Evolutionary conservation across 2,329 filamentous ascomycete species (phyloP), one percentile per base, ranked within the genome.

Genomic region (Fusarium nygamai): DNA sequence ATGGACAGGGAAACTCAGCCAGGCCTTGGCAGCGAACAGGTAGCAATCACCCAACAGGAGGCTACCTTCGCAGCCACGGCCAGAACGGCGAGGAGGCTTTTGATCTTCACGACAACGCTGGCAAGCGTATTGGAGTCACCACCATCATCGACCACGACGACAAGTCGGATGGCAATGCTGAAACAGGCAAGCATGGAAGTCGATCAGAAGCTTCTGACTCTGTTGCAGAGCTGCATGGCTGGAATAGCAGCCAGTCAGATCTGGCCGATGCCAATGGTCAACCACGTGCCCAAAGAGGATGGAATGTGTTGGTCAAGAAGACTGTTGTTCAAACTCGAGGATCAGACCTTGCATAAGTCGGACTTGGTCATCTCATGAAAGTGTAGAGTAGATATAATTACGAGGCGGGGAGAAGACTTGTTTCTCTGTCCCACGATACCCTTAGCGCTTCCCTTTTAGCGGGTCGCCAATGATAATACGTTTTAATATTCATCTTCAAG

Each of bases 251-350:
- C 31, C 72, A 78, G 47, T 75, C 72, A 13, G 65, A 78, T 6
- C 54, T 78, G n/a, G 44, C 53, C 0, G 65, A 67, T 20, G 33
- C 64, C 53, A n/a, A 64, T 13, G 60, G 68, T 5, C 59, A 68
- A 27, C 61, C 48, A 7, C 61, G 61, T 10, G 17, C 50, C 9
- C 54, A 51, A n/a, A 70, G 64, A n/a, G 71, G 61, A 9, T 78
- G 76, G 76, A 77, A 76, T 36, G 74, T 78, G 13, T 69, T 69
- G 22, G 76, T 78, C 9, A 75, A 78, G 53, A 78, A 78, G 63
- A 74, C 76, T 4, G 67, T 78, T 20, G 50, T 78, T 19, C 76
- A 78, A 51, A 78, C 76, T 20, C 59, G 73, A 53, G 71, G 68
- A 2, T 36, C 46, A 16, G 65, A 62, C 9, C 22, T 69, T 10